Conservation (phyloP, 345 rosid species). For the Eucalyptus grandis region DNA sequence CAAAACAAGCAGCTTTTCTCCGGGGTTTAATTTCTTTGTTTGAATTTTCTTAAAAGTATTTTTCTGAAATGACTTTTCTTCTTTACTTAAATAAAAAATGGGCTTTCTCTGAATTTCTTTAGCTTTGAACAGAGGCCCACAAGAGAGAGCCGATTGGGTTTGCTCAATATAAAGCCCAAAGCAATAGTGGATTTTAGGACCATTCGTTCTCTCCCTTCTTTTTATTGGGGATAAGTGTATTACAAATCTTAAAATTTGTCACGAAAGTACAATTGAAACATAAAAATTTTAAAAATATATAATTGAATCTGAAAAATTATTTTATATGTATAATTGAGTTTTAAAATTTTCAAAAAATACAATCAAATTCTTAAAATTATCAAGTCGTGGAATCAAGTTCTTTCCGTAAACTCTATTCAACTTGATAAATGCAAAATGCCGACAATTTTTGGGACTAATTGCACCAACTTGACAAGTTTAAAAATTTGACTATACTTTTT, state of each 20-base stretch:
- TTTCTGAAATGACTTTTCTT: neutral
- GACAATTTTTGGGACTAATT: neutral
- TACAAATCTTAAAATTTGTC: no score
- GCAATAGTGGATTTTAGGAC: neutral
- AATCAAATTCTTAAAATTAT: no score
- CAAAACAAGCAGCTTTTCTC: neutral
- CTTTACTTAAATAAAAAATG: neutral
- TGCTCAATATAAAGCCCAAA: neutral
- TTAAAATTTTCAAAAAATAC: fast-evolving
- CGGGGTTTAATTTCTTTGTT: neutral
- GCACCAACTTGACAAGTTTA: fast-evolving
- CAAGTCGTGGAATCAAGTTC: fast-evolving
- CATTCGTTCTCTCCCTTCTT: neutral
- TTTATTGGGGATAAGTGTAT: neutral
- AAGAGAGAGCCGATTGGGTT: neutral
- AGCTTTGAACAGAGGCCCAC: neutral
- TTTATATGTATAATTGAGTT: no score
- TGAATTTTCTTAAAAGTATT: neutral
- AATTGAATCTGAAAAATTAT: fast-evolving
- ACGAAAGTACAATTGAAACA: fast-evolving
- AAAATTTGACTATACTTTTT: fast-evolving
- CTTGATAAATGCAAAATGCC: neutral
- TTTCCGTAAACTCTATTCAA: fast-evolving
- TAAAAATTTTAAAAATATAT: fast-evolving
- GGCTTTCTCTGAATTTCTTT: neutral